A percentile compares a stretch with the other conserved stretches of the same genome.
These are phyloP conservation scores for Circinella minor DNA, from an alignment of 371 early-diverging fungal genomes.

Conservation along the genomic window DNA sequence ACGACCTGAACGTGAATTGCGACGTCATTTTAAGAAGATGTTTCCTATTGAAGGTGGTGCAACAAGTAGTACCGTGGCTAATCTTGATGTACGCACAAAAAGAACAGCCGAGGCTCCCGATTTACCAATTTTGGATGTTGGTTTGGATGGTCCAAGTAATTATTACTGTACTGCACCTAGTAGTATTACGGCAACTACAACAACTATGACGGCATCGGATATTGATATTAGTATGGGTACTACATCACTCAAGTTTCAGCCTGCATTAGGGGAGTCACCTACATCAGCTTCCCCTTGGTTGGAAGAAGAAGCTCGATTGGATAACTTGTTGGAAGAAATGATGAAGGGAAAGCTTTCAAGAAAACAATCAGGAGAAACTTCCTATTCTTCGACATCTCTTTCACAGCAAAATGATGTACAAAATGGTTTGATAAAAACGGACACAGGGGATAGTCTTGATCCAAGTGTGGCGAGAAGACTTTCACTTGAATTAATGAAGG, in stretches of 20 bases:
- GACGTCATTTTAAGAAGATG: conserved; percentile 65
- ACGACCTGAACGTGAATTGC: conserved; percentile 76
- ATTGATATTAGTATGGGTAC: conserved; percentile 20
- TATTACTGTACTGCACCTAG: background rate
- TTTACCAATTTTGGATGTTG: conserved; percentile 49
- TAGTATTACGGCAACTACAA: background rate
- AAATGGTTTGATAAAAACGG: background rate
- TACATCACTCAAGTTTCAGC: conserved; percentile 2
- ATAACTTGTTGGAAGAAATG: conserved; percentile 15
- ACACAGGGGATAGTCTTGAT: conserved; percentile 10
- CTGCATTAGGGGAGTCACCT: conserved; percentile 21
- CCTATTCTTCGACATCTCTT: background rate
- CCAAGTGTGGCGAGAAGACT: conserved; percentile 42
- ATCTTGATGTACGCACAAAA: conserved; percentile 42
- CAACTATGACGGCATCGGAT: conserved; percentile 12
- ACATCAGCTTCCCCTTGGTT: conserved; percentile 17
- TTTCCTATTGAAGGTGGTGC: conserved; percentile 58
- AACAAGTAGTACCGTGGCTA: conserved; percentile 21
- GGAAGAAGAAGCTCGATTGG: conserved; percentile 20
- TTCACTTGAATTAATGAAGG: conserved; percentile 66
- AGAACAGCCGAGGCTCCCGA: conserved; percentile 44
- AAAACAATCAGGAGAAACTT: background rate
- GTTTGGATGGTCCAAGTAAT: conserved; percentile 25
- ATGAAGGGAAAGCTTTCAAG: conserved; percentile 5
- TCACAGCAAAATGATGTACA: background rate